Evolutionary conservation across 345 rosid genomes (phyloP), one percentile per base, ranked within the genome.

Genomic region (Citrus maxima): DNA sequence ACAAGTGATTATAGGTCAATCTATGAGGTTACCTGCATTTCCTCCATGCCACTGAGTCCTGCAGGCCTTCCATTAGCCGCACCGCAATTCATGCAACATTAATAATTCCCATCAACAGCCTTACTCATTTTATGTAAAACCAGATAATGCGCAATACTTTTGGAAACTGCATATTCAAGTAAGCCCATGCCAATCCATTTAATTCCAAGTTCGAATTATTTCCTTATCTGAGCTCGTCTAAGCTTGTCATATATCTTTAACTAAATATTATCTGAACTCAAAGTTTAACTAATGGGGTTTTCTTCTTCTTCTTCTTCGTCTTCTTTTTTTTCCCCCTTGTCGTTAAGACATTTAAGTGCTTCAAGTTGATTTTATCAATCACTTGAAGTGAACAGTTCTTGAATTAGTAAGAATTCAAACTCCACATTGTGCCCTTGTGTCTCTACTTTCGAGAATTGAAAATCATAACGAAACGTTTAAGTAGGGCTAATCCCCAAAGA

Each of bases 61-160:
- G 85, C 87, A 74, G 79, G 80, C 81, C 82, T 66, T 72, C 25
- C 75, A 74, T 68, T 22, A 51, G 79, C 69, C 30, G 1, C 16
- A 77, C 67, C 81, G 79, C 35, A 19, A 59, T 49, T 76, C 34
- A 59, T 9, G 71, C 59, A 66, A 58, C 42, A 58, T 27, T 28
- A 62, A 37, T 55, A 54, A 34, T 46, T 19, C 30, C 59, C 59
- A 25, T 12, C 67, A 5, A 8, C 55, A 49, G 2, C 21, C 5
- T 49, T 14, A 3, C 55, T 14, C 19, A 14, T 14, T 14, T 7
- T 30, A 35, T n/a, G 0, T 1, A 3, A 69, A 25, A 14, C 18
- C 10, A 40, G 2, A 40, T 13, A 38, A 78, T 13, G 30, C 63
- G 46, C 40, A 72, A 34, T 4, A 5, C 64, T 34, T 22, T 18